phyloP scores from a whole-genome alignment of 441 rosid genomes.

The California macrophylla region DNA sequence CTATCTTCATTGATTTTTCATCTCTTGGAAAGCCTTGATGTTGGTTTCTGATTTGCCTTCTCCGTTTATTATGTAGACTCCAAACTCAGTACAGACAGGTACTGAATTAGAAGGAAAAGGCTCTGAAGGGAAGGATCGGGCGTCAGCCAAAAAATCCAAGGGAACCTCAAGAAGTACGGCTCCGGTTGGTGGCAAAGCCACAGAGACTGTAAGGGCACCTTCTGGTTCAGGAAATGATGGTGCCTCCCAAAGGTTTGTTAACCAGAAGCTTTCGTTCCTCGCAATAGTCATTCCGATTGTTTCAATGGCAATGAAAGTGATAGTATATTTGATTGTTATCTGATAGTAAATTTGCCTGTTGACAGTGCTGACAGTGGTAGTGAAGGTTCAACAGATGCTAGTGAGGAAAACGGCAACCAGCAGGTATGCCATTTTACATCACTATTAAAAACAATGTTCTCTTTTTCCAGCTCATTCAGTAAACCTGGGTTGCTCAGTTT shows the following conservation, averaged over 20 bases:
- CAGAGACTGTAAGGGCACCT: slow-evolving; percentile 46
- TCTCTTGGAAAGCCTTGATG: neutral
- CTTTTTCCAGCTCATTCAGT: neutral
- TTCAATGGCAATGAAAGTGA: neutral
- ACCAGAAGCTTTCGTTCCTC: neutral
- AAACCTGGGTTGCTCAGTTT: neutral
- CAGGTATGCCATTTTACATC: slow-evolving; percentile 37
- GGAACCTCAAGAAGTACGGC: slow-evolving; percentile 31
- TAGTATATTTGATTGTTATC: neutral
- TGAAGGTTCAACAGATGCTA: slow-evolving; percentile 86
- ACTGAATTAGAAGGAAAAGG: slow-evolving; percentile 43
- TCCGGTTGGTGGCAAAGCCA: slow-evolving; percentile 34
- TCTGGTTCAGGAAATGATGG: slow-evolving; percentile 93
- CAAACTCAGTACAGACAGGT: slow-evolving; percentile 38
- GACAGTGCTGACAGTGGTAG: slow-evolving; percentile 80
- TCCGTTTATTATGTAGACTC: slow-evolving; percentile 34
- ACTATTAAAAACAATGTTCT: neutral
- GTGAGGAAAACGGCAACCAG: slow-evolving; percentile 58
- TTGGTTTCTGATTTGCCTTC: slow-evolving; percentile 2
- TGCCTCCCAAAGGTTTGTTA: slow-evolving; percentile 64
- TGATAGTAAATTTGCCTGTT: slow-evolving; percentile 18
- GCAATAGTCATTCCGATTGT: neutral
- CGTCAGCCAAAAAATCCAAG: slow-evolving; percentile 56
- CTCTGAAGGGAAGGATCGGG: slow-evolving; percentile 41
- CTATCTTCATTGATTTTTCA: neutral